A percentile compares a stretch with the other conserved stretches of the same genome.
phyloP scores from a whole-genome alignment of 495 filamentous ascomycete genomes.

The Extremus antarcticus region DNA sequence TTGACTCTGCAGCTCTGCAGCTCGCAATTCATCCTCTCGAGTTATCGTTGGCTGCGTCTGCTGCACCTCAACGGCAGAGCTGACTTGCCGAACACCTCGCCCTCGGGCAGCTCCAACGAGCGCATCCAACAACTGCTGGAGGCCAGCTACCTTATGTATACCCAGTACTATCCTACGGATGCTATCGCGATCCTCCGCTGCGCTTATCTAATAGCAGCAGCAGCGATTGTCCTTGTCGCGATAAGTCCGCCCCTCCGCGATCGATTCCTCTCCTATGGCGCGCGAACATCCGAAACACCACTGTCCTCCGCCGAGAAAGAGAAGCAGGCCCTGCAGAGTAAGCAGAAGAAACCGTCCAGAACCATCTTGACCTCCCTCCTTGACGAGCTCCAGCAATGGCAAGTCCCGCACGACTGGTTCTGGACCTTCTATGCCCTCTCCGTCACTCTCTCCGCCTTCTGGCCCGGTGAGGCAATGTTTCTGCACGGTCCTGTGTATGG shows the following conservation, averaged over 20 bases:
- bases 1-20: not conserved
- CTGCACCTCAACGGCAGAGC: not conserved
- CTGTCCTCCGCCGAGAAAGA: not conserved
- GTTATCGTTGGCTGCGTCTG: not conserved
- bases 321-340: constrained; percentile 9
- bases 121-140: no score
- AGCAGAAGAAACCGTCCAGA: constrained; percentile 9
- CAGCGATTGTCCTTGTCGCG: constrained; percentile 41
- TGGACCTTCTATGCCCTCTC: constrained; percentile 74
- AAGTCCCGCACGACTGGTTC: constrained; percentile 81
- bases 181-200: constrained; percentile 8
- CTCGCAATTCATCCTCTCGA: not conserved
- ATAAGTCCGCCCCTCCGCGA: constrained; percentile 38
- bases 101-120: no score
- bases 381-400: not conserved
- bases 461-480: constrained; percentile 55
- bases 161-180: no score
- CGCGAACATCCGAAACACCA: constrained; percentile 34
- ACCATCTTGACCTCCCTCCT: not conserved
- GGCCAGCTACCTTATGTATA: no score
- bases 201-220: constrained; percentile 9
- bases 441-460: constrained; percentile 60
- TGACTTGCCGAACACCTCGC: no score
- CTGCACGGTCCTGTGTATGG: constrained; percentile 41
- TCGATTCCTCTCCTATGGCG: constrained; percentile 50